These are phyloP conservation scores for Nemania serpens DNA, from an alignment of 2,329 filamentous ascomycete species.

Conservation along the genomic window DNA sequence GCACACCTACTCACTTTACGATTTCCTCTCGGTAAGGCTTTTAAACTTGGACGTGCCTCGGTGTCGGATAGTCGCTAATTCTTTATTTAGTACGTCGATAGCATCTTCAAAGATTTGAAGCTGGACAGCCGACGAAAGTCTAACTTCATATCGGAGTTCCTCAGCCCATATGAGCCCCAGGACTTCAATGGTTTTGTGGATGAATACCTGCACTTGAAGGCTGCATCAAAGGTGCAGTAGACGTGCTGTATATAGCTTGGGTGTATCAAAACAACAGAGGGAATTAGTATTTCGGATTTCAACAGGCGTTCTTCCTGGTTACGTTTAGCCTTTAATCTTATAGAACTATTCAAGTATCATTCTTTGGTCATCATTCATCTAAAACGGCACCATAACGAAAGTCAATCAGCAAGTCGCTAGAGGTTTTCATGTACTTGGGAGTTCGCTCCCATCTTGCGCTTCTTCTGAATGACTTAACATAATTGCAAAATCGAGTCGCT, in stretches of 20 bases:
- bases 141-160: slow-evolving; percentile 38
- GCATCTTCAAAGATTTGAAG: slow-evolving; percentile 38
- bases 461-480: no score
- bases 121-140: slow-evolving; percentile 38
- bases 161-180: slow-evolving; percentile 36
- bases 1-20: slow-evolving; percentile 39
- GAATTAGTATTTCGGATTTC: neutral
- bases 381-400: no score
- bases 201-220: slow-evolving; percentile 35
- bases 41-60: neutral
- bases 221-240: slow-evolving; percentile 3
- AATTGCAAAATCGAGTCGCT: no score
- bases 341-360: no score
- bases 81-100: slow-evolving; percentile 39
- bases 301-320: no score
- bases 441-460: no score
- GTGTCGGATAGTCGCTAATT: neutral
- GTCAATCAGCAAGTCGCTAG: no score
- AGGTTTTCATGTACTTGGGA: no score
- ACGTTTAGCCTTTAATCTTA: no score
- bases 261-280: neutral
- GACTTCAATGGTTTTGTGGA: slow-evolving; percentile 40
- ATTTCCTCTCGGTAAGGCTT: slow-evolving; percentile 39
- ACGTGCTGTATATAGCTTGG: neutral
- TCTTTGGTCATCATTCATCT: no score